These are phyloP conservation scores for Eragrostis curvula DNA, from an alignment of 176 grass and related monocot species.

Conservation along the genomic window DNA sequence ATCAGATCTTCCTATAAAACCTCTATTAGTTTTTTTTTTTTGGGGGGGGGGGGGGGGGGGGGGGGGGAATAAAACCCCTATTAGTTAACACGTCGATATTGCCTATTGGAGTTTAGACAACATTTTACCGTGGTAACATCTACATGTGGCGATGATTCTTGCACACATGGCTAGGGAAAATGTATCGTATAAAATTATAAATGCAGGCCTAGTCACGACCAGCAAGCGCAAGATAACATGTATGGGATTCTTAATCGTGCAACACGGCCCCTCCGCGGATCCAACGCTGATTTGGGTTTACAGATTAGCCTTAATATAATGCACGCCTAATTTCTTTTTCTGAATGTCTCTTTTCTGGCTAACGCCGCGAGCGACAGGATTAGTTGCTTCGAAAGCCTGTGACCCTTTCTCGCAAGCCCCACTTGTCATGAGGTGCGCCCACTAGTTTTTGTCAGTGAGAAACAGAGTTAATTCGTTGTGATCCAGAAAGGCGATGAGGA, in stretches of 20 bases:
- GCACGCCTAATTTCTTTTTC: not conserved
- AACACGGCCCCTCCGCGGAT: conserved; percentile 35
- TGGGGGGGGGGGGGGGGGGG: no score
- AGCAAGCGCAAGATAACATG: not conserved
- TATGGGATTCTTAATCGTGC: not conserved
- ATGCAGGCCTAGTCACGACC: not conserved
- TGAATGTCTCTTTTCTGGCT: not conserved
- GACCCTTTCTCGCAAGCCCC: not conserved
- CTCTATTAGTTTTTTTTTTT: no score
- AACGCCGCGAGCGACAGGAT: conserved; percentile 20
- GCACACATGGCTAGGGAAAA: not conserved
- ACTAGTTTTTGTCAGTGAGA: not conserved
- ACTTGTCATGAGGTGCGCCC: not conserved
- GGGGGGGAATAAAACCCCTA: no score
- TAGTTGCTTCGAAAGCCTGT: conserved; percentile 27
- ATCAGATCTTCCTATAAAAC: not conserved
- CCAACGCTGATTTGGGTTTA: not conserved
- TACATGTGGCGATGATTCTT: not conserved
- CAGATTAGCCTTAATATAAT: not conserved
- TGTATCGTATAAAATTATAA: not conserved
- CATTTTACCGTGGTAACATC: not conserved
- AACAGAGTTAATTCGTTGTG: not conserved
- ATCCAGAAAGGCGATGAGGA: not conserved
- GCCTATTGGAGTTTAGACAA: not conserved
- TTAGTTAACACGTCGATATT: not conserved